Evolutionary conservation across 2,329 filamentous ascomycete species (phyloP).

Genomic region (Ophiostoma triangulosporum): DNA sequence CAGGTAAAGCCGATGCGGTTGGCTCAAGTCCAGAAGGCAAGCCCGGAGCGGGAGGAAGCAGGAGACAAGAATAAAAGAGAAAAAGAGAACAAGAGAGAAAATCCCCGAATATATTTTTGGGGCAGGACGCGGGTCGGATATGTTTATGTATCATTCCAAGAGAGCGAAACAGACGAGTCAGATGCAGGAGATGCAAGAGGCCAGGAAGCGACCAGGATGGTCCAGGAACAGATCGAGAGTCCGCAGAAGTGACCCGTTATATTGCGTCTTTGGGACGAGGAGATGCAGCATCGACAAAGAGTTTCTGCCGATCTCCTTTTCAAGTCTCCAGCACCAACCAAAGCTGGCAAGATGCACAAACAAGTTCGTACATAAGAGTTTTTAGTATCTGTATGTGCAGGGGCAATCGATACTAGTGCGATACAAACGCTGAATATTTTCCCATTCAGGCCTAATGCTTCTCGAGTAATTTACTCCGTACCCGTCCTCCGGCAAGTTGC

Average conservation of each 20-base stretch:
- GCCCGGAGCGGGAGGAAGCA: not conserved
- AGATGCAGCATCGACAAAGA: not conserved
- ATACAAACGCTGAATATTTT: too few relatives aligned
- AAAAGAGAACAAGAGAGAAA: not conserved
- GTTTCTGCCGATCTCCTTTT: not conserved
- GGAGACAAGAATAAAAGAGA: not conserved
- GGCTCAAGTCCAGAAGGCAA: too few relatives aligned
- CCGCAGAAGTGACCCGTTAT: not conserved
- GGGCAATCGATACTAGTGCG: too few relatives aligned
- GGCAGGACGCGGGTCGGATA: not conserved
- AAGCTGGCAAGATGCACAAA: too few relatives aligned
- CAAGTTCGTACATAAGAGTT: too few relatives aligned
- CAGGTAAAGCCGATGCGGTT: too few relatives aligned
- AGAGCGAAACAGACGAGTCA: not conserved
- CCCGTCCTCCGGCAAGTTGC: too few relatives aligned
- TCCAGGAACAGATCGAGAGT: not conserved
- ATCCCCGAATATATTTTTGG: not conserved
- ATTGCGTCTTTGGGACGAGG: not conserved
- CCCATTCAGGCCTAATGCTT: too few relatives aligned
- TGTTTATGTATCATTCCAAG: not conserved
- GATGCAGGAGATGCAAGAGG: not conserved
- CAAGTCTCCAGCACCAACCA: too few relatives aligned
- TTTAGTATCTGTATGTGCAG: too few relatives aligned
- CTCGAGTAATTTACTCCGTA: too few relatives aligned
- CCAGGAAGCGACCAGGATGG: not conserved